Conservation (phyloP, 176 grass and related monocot genomes). For the Triticum aestivum region DNA sequence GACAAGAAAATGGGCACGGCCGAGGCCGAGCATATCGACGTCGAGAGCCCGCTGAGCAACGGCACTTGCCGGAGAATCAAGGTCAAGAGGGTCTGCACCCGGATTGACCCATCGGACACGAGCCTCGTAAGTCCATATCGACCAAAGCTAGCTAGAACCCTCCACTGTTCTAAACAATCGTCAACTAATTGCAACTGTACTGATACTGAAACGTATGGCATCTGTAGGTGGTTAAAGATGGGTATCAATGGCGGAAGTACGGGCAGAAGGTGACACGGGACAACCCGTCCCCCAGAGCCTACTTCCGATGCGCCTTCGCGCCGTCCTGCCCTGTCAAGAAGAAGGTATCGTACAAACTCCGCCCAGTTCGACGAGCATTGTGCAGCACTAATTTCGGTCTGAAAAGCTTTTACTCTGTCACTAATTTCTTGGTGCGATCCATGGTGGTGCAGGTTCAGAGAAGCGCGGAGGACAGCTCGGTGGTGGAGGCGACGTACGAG, state of each 20-base stretch:
- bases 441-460: slow-evolving; percentile 65
- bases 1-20: background rate
- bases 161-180: background rate
- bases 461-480: slow-evolving; percentile 78
- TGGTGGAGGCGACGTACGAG: slow-evolving; percentile 84
- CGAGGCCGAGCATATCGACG: slow-evolving; percentile 13
- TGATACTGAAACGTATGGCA: background rate
- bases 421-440: background rate
- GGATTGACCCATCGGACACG: slow-evolving; percentile 60
- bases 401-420: background rate
- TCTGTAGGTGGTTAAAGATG: slow-evolving; percentile 68
- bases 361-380: no score
- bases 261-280: slow-evolving; percentile 92
- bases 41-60: slow-evolving; percentile 33
- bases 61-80: slow-evolving; percentile 47
- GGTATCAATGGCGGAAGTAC: slow-evolving; percentile 95
- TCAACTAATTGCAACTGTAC: background rate
- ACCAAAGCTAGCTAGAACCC: background rate
- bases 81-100: slow-evolving; percentile 34
- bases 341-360: slow-evolving; percentile 51
- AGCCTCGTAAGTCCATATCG: slow-evolving; percentile 49
- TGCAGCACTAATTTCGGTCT: no score
- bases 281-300: slow-evolving; percentile 87
- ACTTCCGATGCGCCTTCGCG: slow-evolving; percentile 81
- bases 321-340: slow-evolving; percentile 92